Evolutionary conservation across 2,329 filamentous ascomycete genomes (phyloP).

Genomic region (Nigrospora osmanthi): DNA sequence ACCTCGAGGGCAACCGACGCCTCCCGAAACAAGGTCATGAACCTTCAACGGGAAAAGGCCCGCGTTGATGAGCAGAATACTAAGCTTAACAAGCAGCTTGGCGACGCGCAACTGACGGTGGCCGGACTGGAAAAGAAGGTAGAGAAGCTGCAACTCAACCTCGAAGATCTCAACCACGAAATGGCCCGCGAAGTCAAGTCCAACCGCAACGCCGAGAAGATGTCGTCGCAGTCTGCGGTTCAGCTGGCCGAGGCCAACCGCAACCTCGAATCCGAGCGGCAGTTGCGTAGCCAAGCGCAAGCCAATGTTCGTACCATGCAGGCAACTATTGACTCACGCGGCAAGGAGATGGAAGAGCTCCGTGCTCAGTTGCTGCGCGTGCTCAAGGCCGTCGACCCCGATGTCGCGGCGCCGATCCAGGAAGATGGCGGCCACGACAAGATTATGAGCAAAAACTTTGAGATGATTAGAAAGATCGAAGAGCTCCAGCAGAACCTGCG

Average conservation of each 20-base stretch:
- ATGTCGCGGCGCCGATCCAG: constrained; percentile 55
- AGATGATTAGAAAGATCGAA: constrained; percentile 80
- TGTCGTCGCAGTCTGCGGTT: constrained; percentile 68
- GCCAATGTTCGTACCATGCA: constrained; percentile 78
- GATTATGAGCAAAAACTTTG: constrained; percentile 66
- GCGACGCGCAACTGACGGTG: constrained; percentile 75
- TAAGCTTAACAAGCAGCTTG: constrained; percentile 75
- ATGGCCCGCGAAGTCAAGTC: constrained; percentile 83
- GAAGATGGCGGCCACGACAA: constrained; percentile 53
- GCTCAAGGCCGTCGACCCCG: constrained; percentile 81
- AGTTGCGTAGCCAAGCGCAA: constrained; percentile 78
- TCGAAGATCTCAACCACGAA: constrained; percentile 92
- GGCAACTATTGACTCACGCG: constrained; percentile 66
- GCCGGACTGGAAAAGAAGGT: constrained; percentile 87
- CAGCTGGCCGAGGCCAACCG: constrained; percentile 86
- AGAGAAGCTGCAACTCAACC: constrained; percentile 78
- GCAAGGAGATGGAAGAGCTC: constrained; percentile 73
- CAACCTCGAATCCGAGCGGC: constrained; percentile 82
- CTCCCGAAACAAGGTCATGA: constrained; percentile 66
- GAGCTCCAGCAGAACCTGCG: constrained; percentile 82
- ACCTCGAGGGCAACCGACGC: constrained; percentile 79
- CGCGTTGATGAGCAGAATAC: constrained; percentile 77
- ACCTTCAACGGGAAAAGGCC: constrained; percentile 74
- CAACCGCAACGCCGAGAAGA: constrained; percentile 83
- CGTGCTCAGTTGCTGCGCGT: constrained; percentile 72